Evolutionary conservation across 1,284 basidiomycete species (phyloP), one percentile per base, ranked within the genome.

Genomic region (Takashimella koratensis): DNA sequence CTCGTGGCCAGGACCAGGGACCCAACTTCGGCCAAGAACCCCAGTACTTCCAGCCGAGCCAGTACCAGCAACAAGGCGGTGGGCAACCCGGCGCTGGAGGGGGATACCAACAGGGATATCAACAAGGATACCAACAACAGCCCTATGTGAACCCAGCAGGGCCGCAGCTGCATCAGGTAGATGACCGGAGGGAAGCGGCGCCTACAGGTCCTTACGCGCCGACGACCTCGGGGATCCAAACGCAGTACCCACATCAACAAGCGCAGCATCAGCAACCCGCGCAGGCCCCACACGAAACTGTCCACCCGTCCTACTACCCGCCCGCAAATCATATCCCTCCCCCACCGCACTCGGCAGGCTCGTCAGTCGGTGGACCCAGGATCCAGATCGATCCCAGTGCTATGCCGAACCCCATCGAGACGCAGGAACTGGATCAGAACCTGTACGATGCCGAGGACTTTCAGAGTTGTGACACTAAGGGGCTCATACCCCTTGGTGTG

Each of bases 331-430:
- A 75, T 57, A 88, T 88, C 62, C 84, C 85, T 22, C 86, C 88
- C 65, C 89, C 89, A 11, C 88, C 88, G 19, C 88, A 91, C 74
- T 87, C 84, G 48, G 83, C 87, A 42, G 88, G 89, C 1, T 78
- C 82, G 25, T 73, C 80, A n/a, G 83, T 84, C 66, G 78, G 82
- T 74, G 87, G 86, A 13, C 66, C 68, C 44, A 84, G 91, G 43
- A 83, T 88, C 43, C 85, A 87, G 60, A 93, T 98, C 65, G 90
- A 97, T 71, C 86, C 89, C 3, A 83, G 81, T 60, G 92, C 97
- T 73, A 87, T 98, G 47, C 96, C 96, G 5, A 93, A 91, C 6
- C 89, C 92, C 12, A 85, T 92, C 24, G 87, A 90, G 53, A 81
- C 86, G 12, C 86, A 90, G 60, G 88, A 94, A 65, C 78, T 82